phyloP scores from a whole-genome alignment of 2,329 filamentous ascomycete genomes.

The Clonostachys chloroleuca region DNA sequence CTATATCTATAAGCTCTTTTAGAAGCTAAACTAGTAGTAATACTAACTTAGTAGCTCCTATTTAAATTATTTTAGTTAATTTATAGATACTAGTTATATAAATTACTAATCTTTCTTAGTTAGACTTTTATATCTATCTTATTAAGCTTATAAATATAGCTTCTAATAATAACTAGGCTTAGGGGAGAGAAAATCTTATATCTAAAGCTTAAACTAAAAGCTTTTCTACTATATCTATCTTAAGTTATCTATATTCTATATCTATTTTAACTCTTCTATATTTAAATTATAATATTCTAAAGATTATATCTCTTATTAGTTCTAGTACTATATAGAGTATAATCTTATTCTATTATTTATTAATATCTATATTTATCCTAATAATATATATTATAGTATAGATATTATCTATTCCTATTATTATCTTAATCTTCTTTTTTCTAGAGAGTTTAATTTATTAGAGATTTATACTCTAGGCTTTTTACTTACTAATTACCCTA shows the following conservation, averaged over 20 bases:
- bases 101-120: background rate
- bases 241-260: background rate
- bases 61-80: background rate
- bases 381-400: conserved; percentile 1
- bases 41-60: too few species aligned
- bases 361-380: background rate
- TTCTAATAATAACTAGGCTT: conserved; percentile 2
- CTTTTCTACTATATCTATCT: background rate
- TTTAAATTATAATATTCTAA: conserved; percentile 1
- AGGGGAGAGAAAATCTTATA: background rate
- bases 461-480: background rate
- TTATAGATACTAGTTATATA: background rate
- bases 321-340: too few species aligned
- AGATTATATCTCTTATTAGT: conserved; percentile 1
- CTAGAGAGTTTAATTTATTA: background rate
- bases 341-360: too few species aligned
- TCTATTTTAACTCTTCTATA: too few species aligned
- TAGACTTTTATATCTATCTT: background rate
- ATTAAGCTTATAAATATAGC: conserved; percentile 1
- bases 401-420: background rate
- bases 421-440: background rate
- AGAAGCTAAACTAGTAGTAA: too few species aligned
- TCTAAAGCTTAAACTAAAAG: background rate
- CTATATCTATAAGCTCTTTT: too few species aligned
- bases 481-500: conserved; percentile 4